phyloP scores from a whole-genome alignment of 805 yeast species.

The Candida glaebosa region DNA sequence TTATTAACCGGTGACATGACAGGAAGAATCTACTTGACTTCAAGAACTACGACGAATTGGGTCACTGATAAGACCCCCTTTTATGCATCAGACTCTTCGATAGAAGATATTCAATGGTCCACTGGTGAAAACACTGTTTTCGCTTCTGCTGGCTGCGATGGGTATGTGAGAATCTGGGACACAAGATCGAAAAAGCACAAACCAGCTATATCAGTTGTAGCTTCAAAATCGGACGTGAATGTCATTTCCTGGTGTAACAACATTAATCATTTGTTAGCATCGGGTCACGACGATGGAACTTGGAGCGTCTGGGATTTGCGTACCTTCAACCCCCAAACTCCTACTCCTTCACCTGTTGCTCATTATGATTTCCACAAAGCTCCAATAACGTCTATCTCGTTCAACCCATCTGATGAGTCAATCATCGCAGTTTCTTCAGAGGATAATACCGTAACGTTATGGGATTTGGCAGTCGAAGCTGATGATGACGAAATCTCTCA shows the following conservation, averaged over 20 bases:
- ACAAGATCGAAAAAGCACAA: slow-evolving; percentile 88
- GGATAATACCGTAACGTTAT: slow-evolving; percentile 92
- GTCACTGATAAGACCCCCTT: slow-evolving; percentile 81
- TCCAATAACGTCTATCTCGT: slow-evolving; percentile 88
- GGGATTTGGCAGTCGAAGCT: slow-evolving; percentile 99
- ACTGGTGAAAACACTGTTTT: slow-evolving; percentile 88
- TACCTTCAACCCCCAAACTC: slow-evolving; percentile 59
- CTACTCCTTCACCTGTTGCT: slow-evolving; percentile 80
- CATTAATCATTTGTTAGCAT: slow-evolving; percentile 81
- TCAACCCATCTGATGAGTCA: slow-evolving; percentile 94
- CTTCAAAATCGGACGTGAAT: slow-evolving; percentile 81
- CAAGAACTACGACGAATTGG: slow-evolving; percentile 77
- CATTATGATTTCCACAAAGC: slow-evolving; percentile 92
- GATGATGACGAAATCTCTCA: slow-evolving; percentile 94
- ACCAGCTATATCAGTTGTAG: slow-evolving; percentile 83
- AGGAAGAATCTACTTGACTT: slow-evolving; percentile 78
- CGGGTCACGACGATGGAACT: slow-evolving; percentile 95
- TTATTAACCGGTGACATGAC: slow-evolving; percentile 84
- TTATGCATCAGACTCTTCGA: slow-evolving; percentile 64
- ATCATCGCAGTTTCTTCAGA: slow-evolving; percentile 94
- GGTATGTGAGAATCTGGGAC: slow-evolving; percentile 93
- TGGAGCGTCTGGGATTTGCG: slow-evolving; percentile 99
- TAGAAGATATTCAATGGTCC: slow-evolving; percentile 97
- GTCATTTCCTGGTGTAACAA: slow-evolving; percentile 94
- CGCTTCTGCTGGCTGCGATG: slow-evolving; percentile 93